phyloP scores from a whole-genome alignment of 371 early-diverging fungal species.

The Batkoa obscura region DNA sequence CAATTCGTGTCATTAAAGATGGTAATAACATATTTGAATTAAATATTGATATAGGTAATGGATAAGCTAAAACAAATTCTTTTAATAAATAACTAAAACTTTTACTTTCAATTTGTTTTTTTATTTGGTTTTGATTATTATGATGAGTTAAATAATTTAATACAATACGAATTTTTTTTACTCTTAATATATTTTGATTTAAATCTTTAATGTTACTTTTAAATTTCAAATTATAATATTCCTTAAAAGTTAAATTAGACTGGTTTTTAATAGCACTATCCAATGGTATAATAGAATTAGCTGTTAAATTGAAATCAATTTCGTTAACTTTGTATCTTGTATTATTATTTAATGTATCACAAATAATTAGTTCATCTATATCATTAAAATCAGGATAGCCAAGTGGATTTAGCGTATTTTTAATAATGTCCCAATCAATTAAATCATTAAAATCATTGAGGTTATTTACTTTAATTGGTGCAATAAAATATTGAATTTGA shows the following conservation, averaged over 20 bases:
- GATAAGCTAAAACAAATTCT: constrained; percentile 24
- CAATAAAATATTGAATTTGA: constrained; percentile 31
- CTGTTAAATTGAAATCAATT: constrained; percentile 17
- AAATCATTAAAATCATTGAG: constrained; percentile 7
- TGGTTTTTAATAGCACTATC: constrained; percentile 14
- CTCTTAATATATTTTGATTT: constrained; percentile 28
- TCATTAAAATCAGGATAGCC: constrained; percentile 6
- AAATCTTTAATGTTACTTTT: constrained; percentile 11
- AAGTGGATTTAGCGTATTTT: constrained; percentile 7
- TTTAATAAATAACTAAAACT: constrained; percentile 25
- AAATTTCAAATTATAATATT: constrained; percentile 24
- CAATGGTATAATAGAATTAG: constrained; percentile 17
- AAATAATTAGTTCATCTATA: constrained; percentile 20
- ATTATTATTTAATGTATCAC: constrained; percentile 25
- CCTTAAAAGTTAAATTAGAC: constrained; percentile 19
- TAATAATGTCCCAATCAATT: constrained; percentile 38
- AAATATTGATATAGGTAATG: constrained; percentile 29
- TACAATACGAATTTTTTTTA: constrained; percentile 17
- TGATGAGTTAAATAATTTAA: constrained; percentile 24
- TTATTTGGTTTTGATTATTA: too few relatives aligned
- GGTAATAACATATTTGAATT: constrained; percentile 33
- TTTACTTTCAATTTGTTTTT: neutral
- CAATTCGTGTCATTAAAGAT: constrained; percentile 43
- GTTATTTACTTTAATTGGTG: constrained; percentile 18
- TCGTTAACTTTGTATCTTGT: constrained; percentile 26